Base-by-base conservation (phyloP, 2,329 filamentous ascomycete species). In the Mycocentrospora acerina region DNA sequence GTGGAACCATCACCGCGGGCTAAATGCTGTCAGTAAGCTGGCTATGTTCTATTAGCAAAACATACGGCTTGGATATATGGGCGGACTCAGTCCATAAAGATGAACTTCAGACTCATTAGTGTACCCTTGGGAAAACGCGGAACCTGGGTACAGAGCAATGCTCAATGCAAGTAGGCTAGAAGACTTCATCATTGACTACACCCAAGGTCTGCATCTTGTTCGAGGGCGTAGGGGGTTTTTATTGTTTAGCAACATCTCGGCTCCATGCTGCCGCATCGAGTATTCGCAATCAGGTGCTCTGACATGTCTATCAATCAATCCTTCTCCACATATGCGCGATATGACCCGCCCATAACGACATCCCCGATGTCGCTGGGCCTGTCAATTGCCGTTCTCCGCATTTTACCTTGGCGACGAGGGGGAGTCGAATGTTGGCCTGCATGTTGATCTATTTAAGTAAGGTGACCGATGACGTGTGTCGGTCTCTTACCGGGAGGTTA, bases 21-120 rank as follows among this genome's bases (percentile, higher is more conserved):
- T 61, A 16, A 3, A 16, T 6, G 11, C 7, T 10, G 13, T 55
- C n/a, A 53, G 44, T 14, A 39, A 7, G 3, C 26, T 2, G 14
- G 9, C 24, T 5, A 11, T 15, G 15, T 8, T 24, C 9, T 7
- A 11, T 13, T 4, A 13, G 31, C 1, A 11, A 8, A 7, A 47
- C 59, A 34, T 42, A 62, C 59, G 59, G 15, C 37, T 54, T n/a
- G 59, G 59, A 32, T 62, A 62, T 10, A 62, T 45, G 12, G 59
- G 57, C 12, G 59, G 57, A 31, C 57, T 61, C 6, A 50, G 45
- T 24, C 59, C 59, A 14, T 62, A 62, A 0, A 57, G 33, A 15
- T 51, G 57, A 8, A 61, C 53, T 36, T 62, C 57, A 2, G 59
- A 61, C 25, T 59, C 34, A 7, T 57, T 57, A 15, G 53, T 59